These are phyloP conservation scores for Inga oerstediana DNA, from an alignment of 306 rosid genomes.

Conservation along the genomic window DNA sequence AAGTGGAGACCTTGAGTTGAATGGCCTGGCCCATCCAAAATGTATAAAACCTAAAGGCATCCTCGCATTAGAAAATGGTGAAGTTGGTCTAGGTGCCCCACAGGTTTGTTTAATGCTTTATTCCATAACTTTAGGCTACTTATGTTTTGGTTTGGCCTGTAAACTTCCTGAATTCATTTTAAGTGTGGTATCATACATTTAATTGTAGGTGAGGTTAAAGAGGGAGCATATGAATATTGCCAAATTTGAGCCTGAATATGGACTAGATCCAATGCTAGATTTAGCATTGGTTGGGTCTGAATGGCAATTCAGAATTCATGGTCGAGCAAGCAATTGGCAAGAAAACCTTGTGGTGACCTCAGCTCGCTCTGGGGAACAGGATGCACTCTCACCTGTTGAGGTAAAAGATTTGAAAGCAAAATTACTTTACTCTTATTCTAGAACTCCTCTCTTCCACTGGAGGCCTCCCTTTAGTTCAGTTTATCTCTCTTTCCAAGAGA, in stretches of 20 bases:
- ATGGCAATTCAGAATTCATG: constrained; percentile 82
- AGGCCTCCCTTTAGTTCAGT: neutral
- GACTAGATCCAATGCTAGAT: constrained; percentile 94
- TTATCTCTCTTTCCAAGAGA: neutral
- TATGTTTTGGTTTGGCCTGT: constrained; percentile 24
- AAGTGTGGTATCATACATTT: constrained; percentile 29
- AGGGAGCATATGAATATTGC: constrained; percentile 83
- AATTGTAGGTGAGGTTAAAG: constrained; percentile 82
- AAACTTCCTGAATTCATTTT: constrained; percentile 23
- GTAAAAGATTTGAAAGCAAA: constrained; percentile 39
- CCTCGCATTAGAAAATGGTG: constrained; percentile 84
- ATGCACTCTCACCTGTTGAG: constrained; percentile 76
- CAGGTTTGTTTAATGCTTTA: constrained; percentile 62
- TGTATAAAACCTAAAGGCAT: constrained; percentile 77
- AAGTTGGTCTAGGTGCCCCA: constrained; percentile 92
- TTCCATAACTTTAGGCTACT: constrained; percentile 25
- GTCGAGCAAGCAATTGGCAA: constrained; percentile 93
- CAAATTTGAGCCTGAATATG: constrained; percentile 89
- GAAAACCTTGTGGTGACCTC: constrained; percentile 75
- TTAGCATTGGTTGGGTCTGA: constrained; percentile 85
- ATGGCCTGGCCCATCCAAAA: constrained; percentile 83
- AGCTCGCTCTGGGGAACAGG: constrained; percentile 79
- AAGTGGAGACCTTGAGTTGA: constrained; percentile 90
- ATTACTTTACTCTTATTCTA: neutral
- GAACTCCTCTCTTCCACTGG: neutral